Base-by-base conservation (phyloP, 768 basidiomycete species). In the Daedalea quercina region DNA sequence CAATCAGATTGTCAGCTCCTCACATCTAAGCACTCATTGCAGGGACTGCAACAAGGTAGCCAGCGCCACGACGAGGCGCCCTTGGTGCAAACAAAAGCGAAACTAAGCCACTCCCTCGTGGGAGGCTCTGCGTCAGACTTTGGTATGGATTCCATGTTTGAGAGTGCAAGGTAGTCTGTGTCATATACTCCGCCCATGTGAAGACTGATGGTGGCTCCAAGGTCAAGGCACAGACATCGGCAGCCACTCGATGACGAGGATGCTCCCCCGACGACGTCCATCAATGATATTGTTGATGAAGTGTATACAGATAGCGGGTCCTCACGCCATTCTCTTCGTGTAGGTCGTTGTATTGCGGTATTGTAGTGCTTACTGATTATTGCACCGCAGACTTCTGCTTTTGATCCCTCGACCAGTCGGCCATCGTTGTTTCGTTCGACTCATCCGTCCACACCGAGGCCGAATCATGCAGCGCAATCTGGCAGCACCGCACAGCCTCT, bases 141-240 rank as follows among this genome's bases (percentile, higher is more conserved):
- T 69, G 89, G 89, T 1, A 81, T 86, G 71, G 87, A 88, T 56
- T 88, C 88, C 20, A 88, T 90, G 88, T 90, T 90, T 58, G 81
- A 88, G 65, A 87, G 80, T 57, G 75, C 82, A 37, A 76, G 79
- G 84, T 81, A 53, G 37, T 72, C 37, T 11, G 17, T 47, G 17
- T 3, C 11, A 4, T 31, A 6, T 23, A 6, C 28, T 31, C 28
- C n/a, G 25, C 46, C 33, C 17, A 22, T 24, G 44, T 45, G 9
- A n/a, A n/a, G n/a, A n/a, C 46, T 31, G 28, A n/a, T 15, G 46
- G 19, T 37, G 34, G 13, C n/a, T 31, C 12, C n/a, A 19, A 47
- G 33, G 22, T 46, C 52, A 53, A 51, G 59, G 53, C 45, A 66
- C 57, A 80, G 84, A 56, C 79, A 81, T 57, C 74, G 84, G 15